Base-by-base conservation (phyloP, 2,329 filamentous ascomycete species). In the Onygenales sp. region DNA sequence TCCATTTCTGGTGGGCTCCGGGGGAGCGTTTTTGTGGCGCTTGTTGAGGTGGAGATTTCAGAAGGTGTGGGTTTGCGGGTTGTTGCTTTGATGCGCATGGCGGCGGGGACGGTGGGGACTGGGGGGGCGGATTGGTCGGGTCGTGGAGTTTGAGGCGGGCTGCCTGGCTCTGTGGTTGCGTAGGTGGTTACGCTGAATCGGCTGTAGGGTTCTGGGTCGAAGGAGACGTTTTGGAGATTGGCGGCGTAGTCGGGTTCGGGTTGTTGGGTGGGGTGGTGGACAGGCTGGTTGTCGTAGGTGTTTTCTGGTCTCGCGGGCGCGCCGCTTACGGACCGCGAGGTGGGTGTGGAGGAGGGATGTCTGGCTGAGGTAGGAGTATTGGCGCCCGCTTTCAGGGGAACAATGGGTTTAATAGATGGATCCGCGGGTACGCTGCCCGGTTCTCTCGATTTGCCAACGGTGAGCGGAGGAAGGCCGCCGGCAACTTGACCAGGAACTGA, bases 171-270 rank as follows among this genome's bases (percentile, higher is more conserved):
- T 5, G 80, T 78, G 2, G 81, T 80, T 27, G 78, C 75, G 61
- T 79, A 83, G 2, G 82, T 85, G 7, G 80, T 83, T 57, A 79
- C 72, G 67, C 82, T 86, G 66, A 85, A 86, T 45, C 80, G 78
- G 48, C 82, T 85, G 2, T 72, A 67, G 5, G 80, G 80, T 54
- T 80, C 77, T 10, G 71, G 68, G 72, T 75, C 77, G 39, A 76
- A 63, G 43, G 73, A 68, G 47, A 71, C 58, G 31, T 65, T 60
- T 32, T 65, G 60, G 46, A 69, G 53, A 14, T 60, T 58, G 61
- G 68, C 53, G 62, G 70, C 53, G 61, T 69, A 59, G 60, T 65
- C 55, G 53, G 66, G 52, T 61, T 52, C 55, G 21, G 60, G 51
- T 5, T 10, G 14, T 47, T 21, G 21, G 10, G 11, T 41, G 35